Evolutionary conservation across 305 asterid genomes (phyloP).

Genomic region (Solanum hybrid): DNA sequence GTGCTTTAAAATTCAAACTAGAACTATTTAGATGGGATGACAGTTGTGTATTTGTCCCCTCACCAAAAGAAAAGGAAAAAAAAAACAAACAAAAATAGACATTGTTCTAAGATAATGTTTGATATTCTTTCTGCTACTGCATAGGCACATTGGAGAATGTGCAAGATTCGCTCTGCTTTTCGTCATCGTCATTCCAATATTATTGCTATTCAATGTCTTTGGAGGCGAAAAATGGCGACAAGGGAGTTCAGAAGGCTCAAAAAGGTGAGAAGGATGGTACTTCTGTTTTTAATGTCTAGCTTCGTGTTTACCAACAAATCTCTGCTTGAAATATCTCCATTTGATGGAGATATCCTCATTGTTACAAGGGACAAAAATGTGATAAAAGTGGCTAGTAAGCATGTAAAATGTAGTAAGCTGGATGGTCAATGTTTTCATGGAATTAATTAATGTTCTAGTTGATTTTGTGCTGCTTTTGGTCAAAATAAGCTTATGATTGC

Average conservation of each 20-base stretch:
- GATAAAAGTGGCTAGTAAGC: background rate
- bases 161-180: constrained; percentile 59
- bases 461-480: background rate
- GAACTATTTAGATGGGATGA: background rate
- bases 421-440: background rate
- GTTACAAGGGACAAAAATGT: background rate
- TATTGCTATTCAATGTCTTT: constrained; percentile 81
- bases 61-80: background rate
- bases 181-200: constrained; percentile 67
- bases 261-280: constrained; percentile 43
- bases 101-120: background rate
- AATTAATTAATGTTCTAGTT: background rate
- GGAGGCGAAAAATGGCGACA: constrained; percentile 91
- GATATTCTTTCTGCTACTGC: constrained; percentile 15
- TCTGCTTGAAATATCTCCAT: background rate
- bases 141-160: constrained; percentile 89
- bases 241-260: constrained; percentile 78
- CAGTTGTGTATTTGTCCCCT: background rate
- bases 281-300: background rate
- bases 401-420: background rate
- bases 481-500: background rate
- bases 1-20: background rate
- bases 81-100: background rate
- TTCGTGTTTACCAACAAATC: background rate
- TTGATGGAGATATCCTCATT: background rate